Conservation (phyloP, 768 basidiomycete species). For the Mrakia hoshinonis region DNA sequence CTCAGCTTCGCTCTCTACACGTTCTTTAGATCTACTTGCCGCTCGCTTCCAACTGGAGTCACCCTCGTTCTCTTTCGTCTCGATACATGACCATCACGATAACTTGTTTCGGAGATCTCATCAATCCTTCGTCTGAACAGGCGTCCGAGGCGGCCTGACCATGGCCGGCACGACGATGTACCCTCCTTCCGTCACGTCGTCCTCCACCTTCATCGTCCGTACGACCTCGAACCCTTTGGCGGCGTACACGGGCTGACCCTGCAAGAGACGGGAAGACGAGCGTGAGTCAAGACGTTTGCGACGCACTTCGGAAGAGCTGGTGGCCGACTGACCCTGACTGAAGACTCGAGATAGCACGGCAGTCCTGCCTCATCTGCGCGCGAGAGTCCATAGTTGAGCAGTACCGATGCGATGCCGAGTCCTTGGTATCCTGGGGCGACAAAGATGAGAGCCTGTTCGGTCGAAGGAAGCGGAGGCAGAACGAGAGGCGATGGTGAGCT, state of each 20-base stretch:
- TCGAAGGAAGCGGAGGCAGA: background rate
- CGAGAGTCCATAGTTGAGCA: background rate
- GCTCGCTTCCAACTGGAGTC: too few relatives aligned
- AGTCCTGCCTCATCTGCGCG: conserved; percentile 5
- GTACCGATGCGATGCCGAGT: background rate
- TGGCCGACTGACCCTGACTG: background rate
- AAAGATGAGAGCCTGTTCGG: background rate
- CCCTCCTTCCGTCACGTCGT: background rate
- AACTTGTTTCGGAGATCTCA: too few relatives aligned
- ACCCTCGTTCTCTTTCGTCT: too few relatives aligned
- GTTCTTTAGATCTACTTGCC: too few relatives aligned
- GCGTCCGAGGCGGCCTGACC: background rate
- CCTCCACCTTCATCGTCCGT: background rate
- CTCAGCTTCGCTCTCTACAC: too few relatives aligned
- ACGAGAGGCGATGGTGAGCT: background rate
- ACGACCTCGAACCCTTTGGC: background rate
- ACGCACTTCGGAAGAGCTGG: too few relatives aligned
- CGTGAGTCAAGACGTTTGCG: background rate
- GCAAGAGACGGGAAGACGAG: background rate
- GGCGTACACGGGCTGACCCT: conserved; percentile 6
- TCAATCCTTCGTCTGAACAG: too few relatives aligned
- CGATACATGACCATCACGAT: too few relatives aligned
- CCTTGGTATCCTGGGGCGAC: conserved; percentile 11
- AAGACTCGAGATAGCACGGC: background rate
- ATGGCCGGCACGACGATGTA: background rate